Conservation (phyloP, 306 rosid genomes). For the Mimosa bimucronata region DNA sequence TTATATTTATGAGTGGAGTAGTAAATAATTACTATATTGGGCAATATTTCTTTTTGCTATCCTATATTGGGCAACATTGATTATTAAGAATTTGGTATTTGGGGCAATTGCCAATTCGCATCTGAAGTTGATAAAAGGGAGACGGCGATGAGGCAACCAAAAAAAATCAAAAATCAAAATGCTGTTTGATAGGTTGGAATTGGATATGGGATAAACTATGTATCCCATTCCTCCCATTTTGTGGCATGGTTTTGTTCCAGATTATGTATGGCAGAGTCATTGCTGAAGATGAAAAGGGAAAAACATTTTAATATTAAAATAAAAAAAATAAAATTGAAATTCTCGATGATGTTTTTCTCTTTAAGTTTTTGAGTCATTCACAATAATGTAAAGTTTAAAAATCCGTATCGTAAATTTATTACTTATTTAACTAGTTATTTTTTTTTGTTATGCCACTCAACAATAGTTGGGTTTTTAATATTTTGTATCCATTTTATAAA, state of each 20-base stretch:
- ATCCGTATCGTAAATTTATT: no score
- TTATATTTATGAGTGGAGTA: no score
- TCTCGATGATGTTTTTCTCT: no score
- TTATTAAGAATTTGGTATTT: neutral
- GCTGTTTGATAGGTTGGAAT: neutral
- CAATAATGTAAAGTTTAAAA: no score
- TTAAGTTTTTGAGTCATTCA: no score
- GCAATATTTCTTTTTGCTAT: no score
- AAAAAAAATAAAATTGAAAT: neutral
- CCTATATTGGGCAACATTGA: neutral
- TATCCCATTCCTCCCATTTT: neutral
- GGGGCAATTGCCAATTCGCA: neutral
- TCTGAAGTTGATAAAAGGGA: neutral
- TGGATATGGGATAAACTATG: neutral
- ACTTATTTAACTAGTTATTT: no score
- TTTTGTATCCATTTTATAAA: neutral
- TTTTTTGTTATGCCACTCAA: neutral
- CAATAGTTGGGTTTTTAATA: neutral
- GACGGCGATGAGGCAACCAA: neutral
- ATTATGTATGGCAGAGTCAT: neutral
- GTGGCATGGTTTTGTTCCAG: neutral
- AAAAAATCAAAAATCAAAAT: neutral
- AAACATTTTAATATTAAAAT: neutral
- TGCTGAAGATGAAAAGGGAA: neutral
- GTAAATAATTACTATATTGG: no score